Evolutionary conservation across 2,329 filamentous ascomycete genomes (phyloP).

Genomic region (Paracoccidioides brasiliensis): DNA sequence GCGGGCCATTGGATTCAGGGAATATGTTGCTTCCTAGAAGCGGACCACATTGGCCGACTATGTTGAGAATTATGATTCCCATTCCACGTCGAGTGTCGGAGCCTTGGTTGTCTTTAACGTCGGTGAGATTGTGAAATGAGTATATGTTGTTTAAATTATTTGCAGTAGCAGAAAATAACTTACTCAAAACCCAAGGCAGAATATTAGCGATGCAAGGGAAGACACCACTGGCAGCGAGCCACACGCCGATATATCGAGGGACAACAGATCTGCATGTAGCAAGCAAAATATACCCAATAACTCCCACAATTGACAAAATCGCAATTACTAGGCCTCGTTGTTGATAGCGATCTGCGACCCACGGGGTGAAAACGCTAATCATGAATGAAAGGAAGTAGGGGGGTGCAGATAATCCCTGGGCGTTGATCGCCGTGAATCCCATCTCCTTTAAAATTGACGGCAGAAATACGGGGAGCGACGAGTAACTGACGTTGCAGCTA

Average conservation of each 20-base stretch:
- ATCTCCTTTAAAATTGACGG: slow-evolving; percentile 51
- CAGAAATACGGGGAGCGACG: slow-evolving; percentile 51
- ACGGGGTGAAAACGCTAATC: slow-evolving; percentile 48
- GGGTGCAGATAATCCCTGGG: slow-evolving; percentile 59
- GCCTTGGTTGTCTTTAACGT: slow-evolving; percentile 48
- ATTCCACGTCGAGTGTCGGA: slow-evolving; percentile 54
- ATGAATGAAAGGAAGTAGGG: slow-evolving; percentile 57
- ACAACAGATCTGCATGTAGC: slow-evolving; percentile 41
- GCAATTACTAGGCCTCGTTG: slow-evolving; percentile 52
- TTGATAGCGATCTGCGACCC: slow-evolving; percentile 50
- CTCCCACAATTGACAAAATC: slow-evolving; percentile 43
- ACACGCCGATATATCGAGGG: slow-evolving; percentile 40
- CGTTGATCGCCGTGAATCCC: slow-evolving; percentile 53
- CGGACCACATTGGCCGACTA: slow-evolving; percentile 53
- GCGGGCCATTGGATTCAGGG: slow-evolving; percentile 36
- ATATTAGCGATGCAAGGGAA: slow-evolving; percentile 58
- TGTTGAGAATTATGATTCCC: slow-evolving; percentile 52
- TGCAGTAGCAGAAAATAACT: slow-evolving; percentile 8
- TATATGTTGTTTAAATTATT: not conserved
- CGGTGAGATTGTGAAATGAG: not conserved
- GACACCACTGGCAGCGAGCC: slow-evolving; percentile 47
- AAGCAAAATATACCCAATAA: slow-evolving; percentile 52
- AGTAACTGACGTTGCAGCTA: slow-evolving; percentile 51
- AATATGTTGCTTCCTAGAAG: slow-evolving; percentile 53
- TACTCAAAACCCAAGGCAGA: slow-evolving; percentile 52